phyloP scores from a whole-genome alignment of 2,329 filamentous ascomycete genomes.

The Aspergillus ustus region DNA sequence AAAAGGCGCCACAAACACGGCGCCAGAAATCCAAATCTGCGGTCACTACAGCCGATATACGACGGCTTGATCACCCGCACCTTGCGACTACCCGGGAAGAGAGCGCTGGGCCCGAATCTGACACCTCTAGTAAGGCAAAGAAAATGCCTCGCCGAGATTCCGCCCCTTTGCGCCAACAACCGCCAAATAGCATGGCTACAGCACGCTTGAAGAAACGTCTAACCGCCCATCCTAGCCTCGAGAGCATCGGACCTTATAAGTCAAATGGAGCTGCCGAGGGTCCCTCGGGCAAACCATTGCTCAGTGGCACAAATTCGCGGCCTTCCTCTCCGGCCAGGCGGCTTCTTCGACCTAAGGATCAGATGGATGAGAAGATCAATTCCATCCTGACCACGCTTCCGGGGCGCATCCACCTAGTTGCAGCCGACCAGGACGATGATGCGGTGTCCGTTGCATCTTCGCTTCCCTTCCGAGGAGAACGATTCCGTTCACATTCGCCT shows the following conservation, averaged over 20 bases:
- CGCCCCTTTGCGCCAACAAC: conserved; percentile 22
- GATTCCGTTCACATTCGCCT: conserved; percentile 38
- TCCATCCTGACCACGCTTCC: conserved; percentile 78
- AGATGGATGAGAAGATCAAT: conserved; percentile 79
- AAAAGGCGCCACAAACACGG: conserved; percentile 7
- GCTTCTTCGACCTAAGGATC: conserved; percentile 60
- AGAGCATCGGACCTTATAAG: conserved; percentile 36
- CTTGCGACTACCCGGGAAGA: conserved; percentile 23
- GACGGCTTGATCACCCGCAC: conserved; percentile 16
- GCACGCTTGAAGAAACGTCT: conserved; percentile 34
- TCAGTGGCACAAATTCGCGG: conserved; percentile 29
- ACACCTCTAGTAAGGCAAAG: conserved; percentile 11
- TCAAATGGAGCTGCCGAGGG: conserved; percentile 30
- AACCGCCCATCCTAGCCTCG: conserved; percentile 37
- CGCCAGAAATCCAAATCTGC: conserved; percentile 23
- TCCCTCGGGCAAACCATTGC: conserved; percentile 21
- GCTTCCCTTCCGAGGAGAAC: conserved; percentile 48
- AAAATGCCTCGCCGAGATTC: conserved; percentile 24
- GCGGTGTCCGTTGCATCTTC: conserved; percentile 38
- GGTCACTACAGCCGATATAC: conserved; percentile 14
- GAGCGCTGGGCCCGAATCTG: conserved; percentile 19
- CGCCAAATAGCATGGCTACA: conserved; percentile 29
- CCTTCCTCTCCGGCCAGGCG: conserved; percentile 47
- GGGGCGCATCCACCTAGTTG: conserved; percentile 74
- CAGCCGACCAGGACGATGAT: conserved; percentile 46